These are phyloP conservation scores for Tulasnella sp. DNA, from an alignment of 768 basidiomycete species.

Conservation along the genomic window DNA sequence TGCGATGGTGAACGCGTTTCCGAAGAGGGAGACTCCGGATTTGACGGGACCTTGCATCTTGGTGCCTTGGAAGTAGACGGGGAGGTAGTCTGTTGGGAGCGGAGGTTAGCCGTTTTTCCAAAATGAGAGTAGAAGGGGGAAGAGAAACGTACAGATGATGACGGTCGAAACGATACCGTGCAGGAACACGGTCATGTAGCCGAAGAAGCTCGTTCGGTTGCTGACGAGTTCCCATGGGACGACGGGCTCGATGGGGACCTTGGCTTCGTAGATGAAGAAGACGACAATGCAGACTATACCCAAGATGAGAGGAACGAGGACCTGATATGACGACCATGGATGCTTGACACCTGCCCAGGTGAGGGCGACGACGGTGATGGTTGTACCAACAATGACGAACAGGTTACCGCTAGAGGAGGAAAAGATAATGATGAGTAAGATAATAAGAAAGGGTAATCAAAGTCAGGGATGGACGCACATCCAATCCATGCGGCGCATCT, in stretches of 20 bases:
- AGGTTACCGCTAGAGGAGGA: slow-evolving; percentile 43
- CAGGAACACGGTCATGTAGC: slow-evolving; percentile 31
- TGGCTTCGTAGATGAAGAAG: slow-evolving; percentile 46
- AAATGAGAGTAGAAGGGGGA: neutral
- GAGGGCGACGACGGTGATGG: slow-evolving; percentile 43
- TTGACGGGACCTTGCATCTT: slow-evolving; percentile 29
- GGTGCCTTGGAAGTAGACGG: slow-evolving; percentile 36
- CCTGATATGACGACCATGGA: slow-evolving; percentile 43
- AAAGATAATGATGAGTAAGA: slow-evolving; percentile 29
- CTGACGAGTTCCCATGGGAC: slow-evolving; percentile 38
- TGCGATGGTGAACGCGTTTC: slow-evolving; percentile 32
- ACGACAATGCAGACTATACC: slow-evolving; percentile 42
- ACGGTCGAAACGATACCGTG: slow-evolving; percentile 1
- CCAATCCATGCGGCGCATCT: slow-evolving; percentile 29
- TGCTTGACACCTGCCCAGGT: slow-evolving; percentile 50
- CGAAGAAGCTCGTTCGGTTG: slow-evolving; percentile 44
- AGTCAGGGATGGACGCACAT: slow-evolving; percentile 21
- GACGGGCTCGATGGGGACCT: slow-evolving; percentile 32
- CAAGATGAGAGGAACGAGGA: slow-evolving; percentile 46
- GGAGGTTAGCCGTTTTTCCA: neutral
- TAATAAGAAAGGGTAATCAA: neutral
- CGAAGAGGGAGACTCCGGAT: slow-evolving; percentile 25
- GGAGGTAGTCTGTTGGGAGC: slow-evolving; percentile 14
- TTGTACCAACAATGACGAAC: slow-evolving; percentile 42
- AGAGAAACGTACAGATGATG: neutral